Percentiles rank a stretch among this genome's conserved stretches.
Evolutionary conservation across 2,329 filamentous ascomycete species (phyloP).

Genomic region (Neonectria coccinea): DNA sequence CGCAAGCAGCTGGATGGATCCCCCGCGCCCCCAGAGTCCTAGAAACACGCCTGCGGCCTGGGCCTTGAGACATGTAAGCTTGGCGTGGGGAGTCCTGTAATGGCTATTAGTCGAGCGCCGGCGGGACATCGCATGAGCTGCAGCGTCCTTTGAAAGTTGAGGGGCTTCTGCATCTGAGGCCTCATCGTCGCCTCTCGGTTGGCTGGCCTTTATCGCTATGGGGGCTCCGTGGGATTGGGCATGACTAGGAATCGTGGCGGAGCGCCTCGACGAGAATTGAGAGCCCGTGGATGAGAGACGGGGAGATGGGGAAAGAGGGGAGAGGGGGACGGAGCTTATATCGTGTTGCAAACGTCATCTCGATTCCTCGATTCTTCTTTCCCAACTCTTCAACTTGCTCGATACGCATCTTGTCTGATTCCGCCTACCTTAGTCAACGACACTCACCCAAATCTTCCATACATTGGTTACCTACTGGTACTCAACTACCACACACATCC

Average conservation of each 20-base stretch:
- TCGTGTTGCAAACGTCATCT: slow-evolving; percentile 32
- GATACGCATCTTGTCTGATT: slow-evolving; percentile 23
- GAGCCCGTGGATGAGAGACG: slow-evolving; percentile 8
- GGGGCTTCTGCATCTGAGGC: slow-evolving; percentile 15
- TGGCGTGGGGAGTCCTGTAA: slow-evolving; percentile 25
- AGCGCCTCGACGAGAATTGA: slow-evolving; percentile 8
- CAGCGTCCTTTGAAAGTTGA: slow-evolving; percentile 1
- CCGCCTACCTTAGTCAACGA: not conserved
- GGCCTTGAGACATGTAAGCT: not conserved
- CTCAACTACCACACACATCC: not conserved
- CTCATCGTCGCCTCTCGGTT: slow-evolving; percentile 8
- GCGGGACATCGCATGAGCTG: slow-evolving; percentile 2
- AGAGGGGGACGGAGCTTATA: slow-evolving; percentile 26
- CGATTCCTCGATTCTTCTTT: slow-evolving; percentile 19
- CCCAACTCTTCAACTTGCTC: slow-evolving; percentile 14
- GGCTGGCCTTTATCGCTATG: not conserved
- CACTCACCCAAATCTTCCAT: not conserved
- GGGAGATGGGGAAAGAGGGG: slow-evolving; percentile 5
- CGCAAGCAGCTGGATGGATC: slow-evolving; percentile 1
- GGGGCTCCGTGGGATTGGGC: slow-evolving; percentile 15
- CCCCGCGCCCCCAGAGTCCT: slow-evolving; percentile 8
- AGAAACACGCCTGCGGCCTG: not conserved
- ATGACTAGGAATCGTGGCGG: slow-evolving; percentile 13
- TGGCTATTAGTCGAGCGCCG: slow-evolving; percentile 14
- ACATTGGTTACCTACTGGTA: not conserved